phyloP scores from a whole-genome alignment of 129 eudicot species.

The Tagetes erecta region DNA sequence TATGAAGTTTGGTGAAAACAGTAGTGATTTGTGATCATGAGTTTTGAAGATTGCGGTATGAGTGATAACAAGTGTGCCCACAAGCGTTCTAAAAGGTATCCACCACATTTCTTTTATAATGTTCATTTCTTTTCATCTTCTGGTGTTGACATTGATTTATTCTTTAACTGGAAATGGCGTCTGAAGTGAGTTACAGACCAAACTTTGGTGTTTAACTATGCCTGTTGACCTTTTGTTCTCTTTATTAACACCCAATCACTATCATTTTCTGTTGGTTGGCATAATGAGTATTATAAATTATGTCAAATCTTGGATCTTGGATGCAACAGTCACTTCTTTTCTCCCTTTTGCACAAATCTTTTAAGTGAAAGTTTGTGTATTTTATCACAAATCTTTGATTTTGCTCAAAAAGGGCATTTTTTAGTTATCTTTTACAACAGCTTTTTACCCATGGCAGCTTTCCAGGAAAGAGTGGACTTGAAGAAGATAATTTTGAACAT shows the following conservation, averaged over 20 bases:
- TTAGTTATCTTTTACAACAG: constrained; percentile 7
- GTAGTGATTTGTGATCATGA: constrained; percentile 51
- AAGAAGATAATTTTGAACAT: constrained; percentile 46
- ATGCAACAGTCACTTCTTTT: neutral
- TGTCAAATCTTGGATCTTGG: constrained; percentile 38
- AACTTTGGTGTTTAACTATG: constrained; percentile 7
- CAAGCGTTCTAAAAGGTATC: constrained; percentile 76
- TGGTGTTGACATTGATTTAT: constrained; percentile 36
- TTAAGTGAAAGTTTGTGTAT: neutral
- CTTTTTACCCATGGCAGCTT: constrained; percentile 59
- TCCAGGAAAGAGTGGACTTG: constrained; percentile 51
- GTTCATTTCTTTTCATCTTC: constrained; percentile 21
- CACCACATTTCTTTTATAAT: constrained; percentile 14
- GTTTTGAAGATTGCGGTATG: constrained; percentile 46
- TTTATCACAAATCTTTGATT: constrained; percentile 7
- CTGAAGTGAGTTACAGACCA: constrained; percentile 25
- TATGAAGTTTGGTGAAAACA: constrained; percentile 28
- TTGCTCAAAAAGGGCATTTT: neutral
- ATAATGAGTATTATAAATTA: neutral
- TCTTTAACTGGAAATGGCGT: constrained; percentile 38
- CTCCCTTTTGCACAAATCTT: neutral
- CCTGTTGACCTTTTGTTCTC: constrained; percentile 9
- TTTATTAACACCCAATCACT: constrained; percentile 15
- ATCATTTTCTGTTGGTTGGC: neutral
- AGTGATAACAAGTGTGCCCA: constrained; percentile 45